Percentiles rank a stretch among this genome's conserved stretches.
phyloP scores from a whole-genome alignment of 2,329 filamentous ascomycete species.

The Fusarium albosuccineum region DNA sequence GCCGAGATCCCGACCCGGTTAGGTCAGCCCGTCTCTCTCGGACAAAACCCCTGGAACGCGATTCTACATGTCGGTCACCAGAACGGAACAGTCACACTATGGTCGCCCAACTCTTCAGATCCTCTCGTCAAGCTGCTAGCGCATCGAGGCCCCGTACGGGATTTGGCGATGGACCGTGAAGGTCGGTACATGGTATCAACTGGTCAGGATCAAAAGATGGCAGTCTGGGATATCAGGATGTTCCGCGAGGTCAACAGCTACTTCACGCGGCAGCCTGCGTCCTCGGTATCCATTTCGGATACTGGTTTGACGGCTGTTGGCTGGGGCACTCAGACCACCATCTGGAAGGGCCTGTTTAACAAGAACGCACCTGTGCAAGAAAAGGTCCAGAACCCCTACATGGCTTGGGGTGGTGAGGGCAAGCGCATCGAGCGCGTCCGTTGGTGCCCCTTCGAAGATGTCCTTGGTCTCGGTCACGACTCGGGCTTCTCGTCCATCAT shows the following conservation, averaged over 20 bases:
- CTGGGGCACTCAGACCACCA: constrained; percentile 88
- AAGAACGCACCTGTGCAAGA: constrained; percentile 78
- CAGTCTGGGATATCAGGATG: constrained; percentile 96
- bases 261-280: constrained; percentile 83
- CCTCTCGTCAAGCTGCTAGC: constrained; percentile 92
- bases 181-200: constrained; percentile 96
- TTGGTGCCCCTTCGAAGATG: constrained; percentile 96
- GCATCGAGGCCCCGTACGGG: constrained; percentile 89
- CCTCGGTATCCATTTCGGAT: constrained; percentile 89
- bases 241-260: constrained; percentile 94
- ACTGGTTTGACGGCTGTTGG: constrained; percentile 88
- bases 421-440: constrained; percentile 81
- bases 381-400: constrained; percentile 89
- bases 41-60: constrained; percentile 93
- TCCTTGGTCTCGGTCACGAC: constrained; percentile 87
- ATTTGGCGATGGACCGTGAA: constrained; percentile 86
- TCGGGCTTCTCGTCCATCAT: constrained; percentile 90
- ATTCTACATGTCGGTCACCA: constrained; percentile 94
- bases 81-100: constrained; percentile 93
- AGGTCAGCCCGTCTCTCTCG: constrained; percentile 84
- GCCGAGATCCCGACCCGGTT: constrained; percentile 87
- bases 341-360: constrained; percentile 92
- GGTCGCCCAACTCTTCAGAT: constrained; percentile 91
- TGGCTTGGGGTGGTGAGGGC: constrained; percentile 92
- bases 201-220: constrained; percentile 90